phyloP scores from a whole-genome alignment of 441 rosid species.

The Euphorbia celastroides region DNA sequence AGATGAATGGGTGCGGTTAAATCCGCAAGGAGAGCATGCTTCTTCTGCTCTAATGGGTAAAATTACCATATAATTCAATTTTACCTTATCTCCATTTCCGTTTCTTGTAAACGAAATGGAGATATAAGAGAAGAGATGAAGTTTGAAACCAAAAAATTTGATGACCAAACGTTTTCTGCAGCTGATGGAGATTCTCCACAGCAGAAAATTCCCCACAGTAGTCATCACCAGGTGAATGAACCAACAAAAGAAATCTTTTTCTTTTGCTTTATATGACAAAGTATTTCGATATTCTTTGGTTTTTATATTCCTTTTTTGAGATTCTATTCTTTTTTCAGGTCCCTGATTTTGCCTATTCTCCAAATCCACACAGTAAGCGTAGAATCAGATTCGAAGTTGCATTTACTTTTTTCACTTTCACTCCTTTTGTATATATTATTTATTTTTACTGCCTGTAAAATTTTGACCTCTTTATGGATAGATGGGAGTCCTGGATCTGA shows the following conservation, averaged over 20 bases:
- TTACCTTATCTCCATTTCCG: conserved; percentile 4
- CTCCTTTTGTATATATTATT: conserved; percentile 12
- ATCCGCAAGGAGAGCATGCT: conserved; percentile 68
- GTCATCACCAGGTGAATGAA: conserved; percentile 66
- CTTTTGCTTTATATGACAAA: conserved; percentile 22
- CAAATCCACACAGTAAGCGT: conserved; percentile 59
- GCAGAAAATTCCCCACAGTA: conserved; percentile 58
- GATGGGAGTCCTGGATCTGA: conserved; percentile 87
- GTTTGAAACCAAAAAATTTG: too few relatives aligned
- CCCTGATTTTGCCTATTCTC: conserved; percentile 61
- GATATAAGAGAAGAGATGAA: conserved; percentile 15
- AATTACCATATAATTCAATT: not conserved
- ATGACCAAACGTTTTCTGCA: conserved; percentile 25
- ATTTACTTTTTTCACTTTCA: conserved; percentile 22
- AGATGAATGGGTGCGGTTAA: conserved; percentile 91
- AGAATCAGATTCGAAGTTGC: conserved; percentile 41
- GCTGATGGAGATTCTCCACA: conserved; percentile 88
- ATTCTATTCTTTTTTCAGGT: conserved; percentile 37
- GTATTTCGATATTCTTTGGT: conserved; percentile 15
- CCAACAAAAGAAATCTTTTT: conserved; percentile 15
- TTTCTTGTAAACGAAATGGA: conserved; percentile 10
- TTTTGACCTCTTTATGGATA: conserved; percentile 18
- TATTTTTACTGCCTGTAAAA: not conserved
- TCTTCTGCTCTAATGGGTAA: conserved; percentile 78
- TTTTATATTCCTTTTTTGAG: conserved; percentile 27